Percentiles rank a stretch among this genome's conserved stretches.
Evolutionary conservation across 1,284 basidiomycete species (phyloP).

Genomic region (Nidula niveotomentosa): DNA sequence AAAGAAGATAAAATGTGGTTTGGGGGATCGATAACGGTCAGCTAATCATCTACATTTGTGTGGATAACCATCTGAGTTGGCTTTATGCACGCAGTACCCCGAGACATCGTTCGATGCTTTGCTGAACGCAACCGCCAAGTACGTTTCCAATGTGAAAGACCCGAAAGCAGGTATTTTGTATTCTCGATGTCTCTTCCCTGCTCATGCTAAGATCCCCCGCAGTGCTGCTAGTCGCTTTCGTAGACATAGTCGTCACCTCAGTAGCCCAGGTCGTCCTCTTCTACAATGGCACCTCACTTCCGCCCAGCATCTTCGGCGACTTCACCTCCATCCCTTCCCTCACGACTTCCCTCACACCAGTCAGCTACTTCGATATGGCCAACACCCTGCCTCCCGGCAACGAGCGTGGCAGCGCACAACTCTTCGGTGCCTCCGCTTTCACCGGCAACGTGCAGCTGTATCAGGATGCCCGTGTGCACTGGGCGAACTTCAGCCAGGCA

Average conservation of each 20-base stretch:
- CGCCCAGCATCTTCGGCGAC: constrained; percentile 29
- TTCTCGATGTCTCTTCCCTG: not conserved
- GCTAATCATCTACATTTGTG: not conserved
- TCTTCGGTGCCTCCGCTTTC: constrained; percentile 32
- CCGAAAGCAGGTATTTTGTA: constrained; percentile 30
- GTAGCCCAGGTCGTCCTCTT: constrained; percentile 25
- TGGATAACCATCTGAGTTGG: no score
- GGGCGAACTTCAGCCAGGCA: constrained; percentile 18
- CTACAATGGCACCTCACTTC: constrained; percentile 32
- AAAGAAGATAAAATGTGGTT: constrained; percentile 31
- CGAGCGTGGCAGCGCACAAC: constrained; percentile 25
- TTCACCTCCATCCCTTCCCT: constrained; percentile 33
- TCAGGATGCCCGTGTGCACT: constrained; percentile 20
- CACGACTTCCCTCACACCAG: constrained; percentile 19
- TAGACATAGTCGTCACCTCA: constrained; percentile 7
- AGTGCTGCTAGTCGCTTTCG: constrained; percentile 8
- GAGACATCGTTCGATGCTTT: constrained; percentile 32
- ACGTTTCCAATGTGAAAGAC: constrained; percentile 31
- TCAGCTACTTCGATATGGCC: constrained; percentile 32
- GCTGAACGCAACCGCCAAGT: constrained; percentile 31
- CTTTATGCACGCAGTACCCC: constrained; percentile 20
- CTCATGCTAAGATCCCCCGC: constrained; percentile 5
- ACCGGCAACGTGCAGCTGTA: constrained; percentile 19
- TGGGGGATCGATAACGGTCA: constrained; percentile 32
- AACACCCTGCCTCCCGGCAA: constrained; percentile 24